Percentiles rank a stretch among this genome's conserved stretches.
These are phyloP conservation scores for Yamagishiella unicocca DNA, from an alignment of 139 green algal species.

Conservation along the genomic window DNA sequence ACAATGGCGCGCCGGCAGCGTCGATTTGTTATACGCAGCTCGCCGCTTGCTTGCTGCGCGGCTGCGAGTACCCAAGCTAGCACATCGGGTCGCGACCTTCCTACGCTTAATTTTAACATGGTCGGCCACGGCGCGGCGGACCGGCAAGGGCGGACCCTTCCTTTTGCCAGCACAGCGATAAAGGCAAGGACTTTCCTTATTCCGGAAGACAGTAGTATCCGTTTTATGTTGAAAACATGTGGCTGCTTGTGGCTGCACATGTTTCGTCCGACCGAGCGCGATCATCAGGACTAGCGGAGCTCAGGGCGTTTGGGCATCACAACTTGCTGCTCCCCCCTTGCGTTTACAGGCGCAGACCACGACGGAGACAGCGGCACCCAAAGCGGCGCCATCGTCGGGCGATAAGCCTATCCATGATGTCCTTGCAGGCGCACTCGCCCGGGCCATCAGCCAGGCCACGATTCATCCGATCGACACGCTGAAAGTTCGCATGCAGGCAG, in stretches of 20 bases:
- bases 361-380: neutral
- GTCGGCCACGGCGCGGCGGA: neutral
- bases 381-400: neutral
- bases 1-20: neutral
- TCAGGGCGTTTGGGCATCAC: no score
- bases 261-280: no score
- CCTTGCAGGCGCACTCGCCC: constrained; percentile 73
- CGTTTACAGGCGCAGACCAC: neutral
- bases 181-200: neutral
- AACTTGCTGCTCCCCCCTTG: neutral
- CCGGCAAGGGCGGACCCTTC: neutral
- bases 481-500: constrained; percentile 76
- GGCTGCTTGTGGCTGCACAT: no score
- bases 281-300: no score
- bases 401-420: constrained; percentile 75
- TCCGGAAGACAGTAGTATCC: no score
- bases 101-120: neutral
- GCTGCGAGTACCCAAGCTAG: neutral
- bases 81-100: neutral
- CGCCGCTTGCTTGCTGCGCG: neutral
- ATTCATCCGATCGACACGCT: constrained; percentile 84
- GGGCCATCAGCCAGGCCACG: constrained; percentile 72
- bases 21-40: neutral
- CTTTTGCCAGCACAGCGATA: constrained; percentile 3
- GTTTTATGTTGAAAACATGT: no score